phyloP scores from a whole-genome alignment of 2,329 filamentous ascomycete species.

The Fusarium tricinctum region DNA sequence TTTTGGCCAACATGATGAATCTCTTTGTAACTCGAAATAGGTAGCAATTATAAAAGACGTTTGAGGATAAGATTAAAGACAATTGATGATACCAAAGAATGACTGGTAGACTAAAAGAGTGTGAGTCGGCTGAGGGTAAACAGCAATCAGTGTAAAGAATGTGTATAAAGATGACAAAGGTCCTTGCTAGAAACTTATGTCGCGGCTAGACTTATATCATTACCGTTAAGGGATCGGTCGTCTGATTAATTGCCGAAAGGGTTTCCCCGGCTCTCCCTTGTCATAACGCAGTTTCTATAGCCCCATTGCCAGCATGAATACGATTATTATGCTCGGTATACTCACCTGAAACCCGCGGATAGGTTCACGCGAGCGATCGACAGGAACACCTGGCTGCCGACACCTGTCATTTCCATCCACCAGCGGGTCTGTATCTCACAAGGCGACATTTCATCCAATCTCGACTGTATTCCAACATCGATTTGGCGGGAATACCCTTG shows the following conservation, averaged over 20 bases:
- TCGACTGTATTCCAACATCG: not conserved
- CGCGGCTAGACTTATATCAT: conserved; percentile 1
- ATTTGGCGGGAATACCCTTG: not conserved
- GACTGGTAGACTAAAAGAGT: conserved; percentile 18
- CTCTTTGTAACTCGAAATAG: not conserved
- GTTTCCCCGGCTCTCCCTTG: not conserved
- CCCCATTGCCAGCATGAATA: not conserved
- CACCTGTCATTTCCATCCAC: no score
- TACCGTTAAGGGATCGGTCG: not conserved
- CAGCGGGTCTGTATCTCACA: not conserved
- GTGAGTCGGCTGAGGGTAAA: not conserved
- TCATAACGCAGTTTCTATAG: not conserved
- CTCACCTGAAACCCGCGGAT: conserved; percentile 24
- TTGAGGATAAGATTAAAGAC: not conserved
- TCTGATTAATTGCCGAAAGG: no score
- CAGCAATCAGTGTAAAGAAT: not conserved
- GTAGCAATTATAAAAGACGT: no score
- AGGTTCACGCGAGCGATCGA: not conserved
- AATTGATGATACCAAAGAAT: not conserved
- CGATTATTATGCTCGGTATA: not conserved
- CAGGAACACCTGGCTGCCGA: not conserved
- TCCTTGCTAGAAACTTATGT: no score
- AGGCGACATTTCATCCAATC: not conserved
- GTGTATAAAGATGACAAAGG: no score
- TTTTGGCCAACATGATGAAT: conserved; percentile 37